Percentiles rank a stretch among this genome's conserved stretches.
Conservation (phyloP, 305 asterid species). For the Fraxinus nigra region DNA sequence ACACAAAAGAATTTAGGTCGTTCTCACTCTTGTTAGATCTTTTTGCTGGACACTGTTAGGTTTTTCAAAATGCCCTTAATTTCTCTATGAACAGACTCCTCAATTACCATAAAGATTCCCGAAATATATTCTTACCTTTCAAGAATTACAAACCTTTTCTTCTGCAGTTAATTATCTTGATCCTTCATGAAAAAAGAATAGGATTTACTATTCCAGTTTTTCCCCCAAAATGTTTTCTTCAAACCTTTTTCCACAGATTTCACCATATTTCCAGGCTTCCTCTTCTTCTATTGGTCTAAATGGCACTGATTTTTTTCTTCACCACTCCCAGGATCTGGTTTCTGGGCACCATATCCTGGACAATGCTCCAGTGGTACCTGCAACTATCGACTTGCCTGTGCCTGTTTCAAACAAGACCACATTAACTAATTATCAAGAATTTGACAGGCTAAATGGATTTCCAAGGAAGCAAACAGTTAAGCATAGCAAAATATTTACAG, state of each 20-base stretch:
- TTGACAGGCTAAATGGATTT: background rate
- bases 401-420: background rate
- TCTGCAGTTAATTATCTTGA: background rate
- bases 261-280: slow-evolving; percentile 25
- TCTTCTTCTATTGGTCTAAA: slow-evolving; percentile 32
- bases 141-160: background rate
- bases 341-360: slow-evolving; percentile 25
- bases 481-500: slow-evolving; percentile 71
- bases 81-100: background rate
- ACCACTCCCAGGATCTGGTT: slow-evolving; percentile 34
- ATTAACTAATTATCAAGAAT: slow-evolving; percentile 19
- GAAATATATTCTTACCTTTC: background rate
- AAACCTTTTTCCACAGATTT: slow-evolving; percentile 34
- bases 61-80: background rate
- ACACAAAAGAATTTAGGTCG: background rate
- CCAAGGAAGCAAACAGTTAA: slow-evolving; percentile 25
- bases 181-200: slow-evolving; percentile 7
- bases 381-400: background rate
- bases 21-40: background rate
- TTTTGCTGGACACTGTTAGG: background rate
- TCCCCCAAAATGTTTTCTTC: slow-evolving; percentile 20
- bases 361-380: slow-evolving; percentile 21
- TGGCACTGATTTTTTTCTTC: slow-evolving; percentile 39
- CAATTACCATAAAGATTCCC: background rate
- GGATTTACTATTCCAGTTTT: slow-evolving; percentile 3